A percentile compares a stretch with the other conserved stretches of the same genome.
These are phyloP conservation scores for Cyclotella kingstonii DNA, from an alignment of 108 stramenopile species.

Conservation along the genomic window DNA sequence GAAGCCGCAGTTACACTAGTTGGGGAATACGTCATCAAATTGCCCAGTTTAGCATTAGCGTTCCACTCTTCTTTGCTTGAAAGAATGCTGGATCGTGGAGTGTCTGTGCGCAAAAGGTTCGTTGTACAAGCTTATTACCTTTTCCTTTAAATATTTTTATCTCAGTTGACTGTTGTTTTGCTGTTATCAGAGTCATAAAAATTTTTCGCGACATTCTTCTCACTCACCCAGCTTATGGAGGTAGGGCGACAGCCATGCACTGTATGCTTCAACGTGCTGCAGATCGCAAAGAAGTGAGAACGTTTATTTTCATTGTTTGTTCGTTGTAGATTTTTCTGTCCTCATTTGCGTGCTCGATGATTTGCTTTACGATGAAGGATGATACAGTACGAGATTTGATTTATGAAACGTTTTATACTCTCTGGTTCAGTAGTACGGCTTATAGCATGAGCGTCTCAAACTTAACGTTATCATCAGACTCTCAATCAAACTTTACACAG, in stretches of 20 bases:
- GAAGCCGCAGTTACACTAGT: conserved; percentile 92
- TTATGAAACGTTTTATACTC: conserved; percentile 78
- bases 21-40: conserved; percentile 81
- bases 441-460: conserved; percentile 28
- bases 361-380: conserved; percentile 54
- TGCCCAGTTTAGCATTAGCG: conserved; percentile 72
- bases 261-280: conserved; percentile 74
- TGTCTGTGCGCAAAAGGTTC: conserved; percentile 76
- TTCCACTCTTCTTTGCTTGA: conserved; percentile 82
- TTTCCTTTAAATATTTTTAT: neutral
- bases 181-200: conserved; percentile 64
- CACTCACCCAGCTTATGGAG: conserved; percentile 71
- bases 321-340: neutral
- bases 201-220: conserved; percentile 84
- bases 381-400: conserved; percentile 90
- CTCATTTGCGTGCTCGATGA: no score
- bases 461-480: conserved; percentile 4
- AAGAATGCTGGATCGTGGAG: conserved; percentile 77
- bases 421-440: conserved; percentile 68
- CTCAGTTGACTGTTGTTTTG: neutral
- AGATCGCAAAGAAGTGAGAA: conserved; percentile 77
- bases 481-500: conserved; percentile 5
- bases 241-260: conserved; percentile 71
- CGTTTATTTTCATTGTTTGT: neutral
- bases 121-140: neutral